Percentiles rank a stretch among this genome's conserved stretches.
Evolutionary conservation across 2,329 filamentous ascomycete genomes (phyloP).

Genomic region (Penicillium sp.): DNA sequence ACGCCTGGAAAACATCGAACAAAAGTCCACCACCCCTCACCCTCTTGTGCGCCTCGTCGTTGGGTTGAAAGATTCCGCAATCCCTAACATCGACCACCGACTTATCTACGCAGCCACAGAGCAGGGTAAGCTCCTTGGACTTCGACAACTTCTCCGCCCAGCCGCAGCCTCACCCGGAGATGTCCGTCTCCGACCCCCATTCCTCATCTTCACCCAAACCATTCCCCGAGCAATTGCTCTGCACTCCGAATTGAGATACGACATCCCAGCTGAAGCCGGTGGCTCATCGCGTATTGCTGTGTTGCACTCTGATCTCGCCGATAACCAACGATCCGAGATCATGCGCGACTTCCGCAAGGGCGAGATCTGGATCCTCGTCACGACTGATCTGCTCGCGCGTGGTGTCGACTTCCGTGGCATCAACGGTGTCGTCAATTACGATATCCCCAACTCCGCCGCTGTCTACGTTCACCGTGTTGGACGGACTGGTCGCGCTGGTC

Average conservation of each 20-base stretch:
- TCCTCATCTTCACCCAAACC: constrained; percentile 94
- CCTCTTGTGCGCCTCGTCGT: constrained; percentile 81
- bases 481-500: constrained; percentile 83
- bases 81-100: constrained; percentile 87
- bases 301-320: constrained; percentile 82
- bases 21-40: constrained; percentile 22
- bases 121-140: constrained; percentile 85
- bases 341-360: constrained; percentile 89
- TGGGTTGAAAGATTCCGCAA: constrained; percentile 92
- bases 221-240: constrained; percentile 87
- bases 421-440: constrained; percentile 96
- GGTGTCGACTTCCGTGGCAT: constrained; percentile 94
- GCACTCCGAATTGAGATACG: constrained; percentile 87
- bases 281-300: constrained; percentile 83
- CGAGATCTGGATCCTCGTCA: constrained; percentile 95
- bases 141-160: constrained; percentile 86
- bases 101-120: constrained; percentile 91
- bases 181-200: constrained; percentile 72
- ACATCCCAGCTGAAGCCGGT: constrained; percentile 86
- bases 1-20: constrained; percentile 41
- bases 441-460: constrained; percentile 87
- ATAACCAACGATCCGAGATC: constrained; percentile 71
- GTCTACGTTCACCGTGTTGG: constrained; percentile 93
- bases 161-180: constrained; percentile 52
- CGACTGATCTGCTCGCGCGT: constrained; percentile 87